Evolutionary conservation across 1,284 basidiomycete species (phyloP).

Genomic region (Dichomitus squalens): DNA sequence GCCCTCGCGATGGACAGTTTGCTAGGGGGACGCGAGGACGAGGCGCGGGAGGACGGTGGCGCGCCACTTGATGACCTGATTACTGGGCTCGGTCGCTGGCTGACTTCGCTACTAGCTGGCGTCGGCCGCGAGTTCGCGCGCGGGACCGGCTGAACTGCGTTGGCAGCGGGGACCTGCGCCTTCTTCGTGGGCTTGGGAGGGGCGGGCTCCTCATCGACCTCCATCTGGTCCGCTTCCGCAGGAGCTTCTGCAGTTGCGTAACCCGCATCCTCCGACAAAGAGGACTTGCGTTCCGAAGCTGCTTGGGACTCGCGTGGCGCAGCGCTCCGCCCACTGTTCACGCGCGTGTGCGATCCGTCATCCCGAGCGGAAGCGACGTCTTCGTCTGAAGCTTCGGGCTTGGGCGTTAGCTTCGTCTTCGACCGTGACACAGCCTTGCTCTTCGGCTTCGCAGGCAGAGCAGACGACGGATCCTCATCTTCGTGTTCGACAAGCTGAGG

Average conservation of each 20-base stretch:
- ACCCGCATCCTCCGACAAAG: conserved; percentile 33
- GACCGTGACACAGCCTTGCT: conserved; percentile 12
- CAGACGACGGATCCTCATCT: conserved; percentile 3
- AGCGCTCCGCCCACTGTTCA: conserved; percentile 6
- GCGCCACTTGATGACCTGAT: neutral
- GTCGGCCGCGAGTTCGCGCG: conserved; percentile 4
- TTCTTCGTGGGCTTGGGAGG: neutral
- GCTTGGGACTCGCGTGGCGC: conserved; percentile 9
- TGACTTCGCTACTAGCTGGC: neutral
- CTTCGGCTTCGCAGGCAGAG: conserved; percentile 11
- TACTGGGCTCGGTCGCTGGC: conserved; percentile 9
- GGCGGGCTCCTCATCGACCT: conserved; percentile 20
- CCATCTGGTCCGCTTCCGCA: conserved; percentile 25
- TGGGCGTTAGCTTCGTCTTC: conserved; percentile 8
- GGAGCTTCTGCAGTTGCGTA: conserved; percentile 33
- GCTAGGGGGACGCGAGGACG: conserved; percentile 5
- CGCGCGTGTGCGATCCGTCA: neutral
- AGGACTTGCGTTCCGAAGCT: conserved; percentile 14
- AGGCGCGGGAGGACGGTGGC: conserved; percentile 8
- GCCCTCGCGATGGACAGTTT: neutral
- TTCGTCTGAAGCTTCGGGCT: conserved; percentile 2
- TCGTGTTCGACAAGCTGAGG: conserved; percentile 4
- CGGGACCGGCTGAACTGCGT: neutral
- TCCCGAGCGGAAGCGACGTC: neutral
- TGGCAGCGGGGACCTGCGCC: neutral